Evolutionary conservation across 805 yeast genomes (phyloP).

Genomic region (Millerozyma acaciae): DNA sequence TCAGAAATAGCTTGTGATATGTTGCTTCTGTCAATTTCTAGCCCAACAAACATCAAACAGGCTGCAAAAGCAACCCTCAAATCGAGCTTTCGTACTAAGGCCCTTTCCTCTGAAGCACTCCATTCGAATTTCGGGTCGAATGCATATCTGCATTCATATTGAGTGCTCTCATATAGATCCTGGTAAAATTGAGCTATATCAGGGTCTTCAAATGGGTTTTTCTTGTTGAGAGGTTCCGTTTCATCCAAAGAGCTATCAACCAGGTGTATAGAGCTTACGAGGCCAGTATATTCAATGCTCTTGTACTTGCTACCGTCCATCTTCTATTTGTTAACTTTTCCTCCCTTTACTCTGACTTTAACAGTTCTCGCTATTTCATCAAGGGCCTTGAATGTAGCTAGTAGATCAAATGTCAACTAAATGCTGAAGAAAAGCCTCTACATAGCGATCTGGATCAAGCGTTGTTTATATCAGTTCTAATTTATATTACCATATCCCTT

Average conservation of each 20-base stretch:
- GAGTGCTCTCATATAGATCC: conserved; percentile 23
- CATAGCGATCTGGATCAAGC: no score
- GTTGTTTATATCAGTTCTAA: no score
- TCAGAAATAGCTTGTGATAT: conserved; percentile 20
- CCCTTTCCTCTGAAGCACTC: conserved; percentile 30
- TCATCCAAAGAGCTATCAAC: neutral
- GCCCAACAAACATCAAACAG: conserved; percentile 19
- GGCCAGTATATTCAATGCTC: no score
- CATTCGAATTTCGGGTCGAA: conserved; percentile 35
- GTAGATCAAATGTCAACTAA: no score
- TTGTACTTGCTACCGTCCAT: no score
- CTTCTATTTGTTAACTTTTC: no score
- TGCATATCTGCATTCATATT: conserved; percentile 30
- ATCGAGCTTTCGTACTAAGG: conserved; percentile 16
- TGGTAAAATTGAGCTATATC: conserved; percentile 28
- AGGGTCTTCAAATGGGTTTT: conserved; percentile 23
- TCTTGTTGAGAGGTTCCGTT: neutral
- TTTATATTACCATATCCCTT: no score
- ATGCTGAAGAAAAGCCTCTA: no score
- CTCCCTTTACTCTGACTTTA: no score
- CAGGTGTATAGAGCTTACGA: neutral
- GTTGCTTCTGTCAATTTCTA: conserved; percentile 23
- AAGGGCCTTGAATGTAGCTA: no score
- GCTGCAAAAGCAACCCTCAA: conserved; percentile 18
- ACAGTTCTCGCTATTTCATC: no score